Evolutionary conservation across 768 basidiomycete species (phyloP), one percentile per base, ranked within the genome.

Genomic region (Agrocybe chaxingu): DNA sequence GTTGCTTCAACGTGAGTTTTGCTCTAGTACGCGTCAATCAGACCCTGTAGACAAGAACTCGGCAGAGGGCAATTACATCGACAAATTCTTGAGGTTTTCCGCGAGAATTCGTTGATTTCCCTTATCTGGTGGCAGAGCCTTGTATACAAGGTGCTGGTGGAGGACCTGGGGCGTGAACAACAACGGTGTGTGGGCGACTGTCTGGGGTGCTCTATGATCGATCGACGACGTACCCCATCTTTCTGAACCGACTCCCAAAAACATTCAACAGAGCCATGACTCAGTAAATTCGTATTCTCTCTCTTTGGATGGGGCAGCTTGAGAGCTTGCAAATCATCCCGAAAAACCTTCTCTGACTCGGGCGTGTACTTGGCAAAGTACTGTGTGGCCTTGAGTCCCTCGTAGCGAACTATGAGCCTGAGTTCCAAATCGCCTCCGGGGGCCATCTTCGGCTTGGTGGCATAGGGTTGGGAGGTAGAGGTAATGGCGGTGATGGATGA

Each of bases 251-350:
- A 48, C 7, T 57, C 51, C 68, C 68, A 69, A 5, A 52, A 54
- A 32, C 63, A 63, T 47, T 67, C 60, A 9, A 72, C 58, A 16
- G 61, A 58, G 8, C 70, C 71, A 34, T 64, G 58, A 8, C 62
- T 66, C 10, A 69, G 55, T 31, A 75, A 59, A 8, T 42, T 48
- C 18, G 69, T 63, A 37, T 71, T 72, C 2, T 55, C 61, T 29
- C 48, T 53, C 57, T 73, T 76, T 0, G 75, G 75, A 39, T 65
- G 66, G 0, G 75, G 71, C 7, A 75, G 51, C 47, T 68, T 72
- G n/a, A 78, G 58, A 1, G 45, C 46, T 6, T 49, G 19, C 38
- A 77, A 54, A 46, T 78, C 75, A 29, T 63, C 52, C 13, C 60
- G 58, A 40, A 76, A 51, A 6, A 65, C 54, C 1, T 39, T 39